Evolutionary conservation across 2,329 filamentous ascomycete genomes (phyloP).

Genomic region (Colletotrichum melonis): DNA sequence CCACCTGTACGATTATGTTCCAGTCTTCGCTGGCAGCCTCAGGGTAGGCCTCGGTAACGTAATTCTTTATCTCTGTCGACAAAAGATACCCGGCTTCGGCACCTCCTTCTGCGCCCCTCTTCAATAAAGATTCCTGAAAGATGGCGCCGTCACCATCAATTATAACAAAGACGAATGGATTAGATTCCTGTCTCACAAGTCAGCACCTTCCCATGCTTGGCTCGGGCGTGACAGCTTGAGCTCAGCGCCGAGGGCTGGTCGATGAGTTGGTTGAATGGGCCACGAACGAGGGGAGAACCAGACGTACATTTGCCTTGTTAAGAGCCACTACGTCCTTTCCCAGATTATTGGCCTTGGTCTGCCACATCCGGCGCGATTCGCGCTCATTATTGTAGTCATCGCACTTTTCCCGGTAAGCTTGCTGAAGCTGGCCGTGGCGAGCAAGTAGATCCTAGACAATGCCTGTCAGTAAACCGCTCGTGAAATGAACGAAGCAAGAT

Average conservation of each 20-base stretch:
- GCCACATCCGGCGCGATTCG: conserved; percentile 38
- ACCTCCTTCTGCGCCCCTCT: conserved; percentile 46
- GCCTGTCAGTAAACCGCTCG: neutral
- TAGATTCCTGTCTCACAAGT: conserved; percentile 42
- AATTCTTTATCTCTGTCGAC: conserved; percentile 39
- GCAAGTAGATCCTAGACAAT: conserved; percentile 15
- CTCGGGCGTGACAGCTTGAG: too few relatives aligned
- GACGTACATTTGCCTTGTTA: conserved; percentile 33
- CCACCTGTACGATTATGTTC: conserved; percentile 47
- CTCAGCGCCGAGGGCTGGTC: neutral
- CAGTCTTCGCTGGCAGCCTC: conserved; percentile 44
- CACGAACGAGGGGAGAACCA: neutral
- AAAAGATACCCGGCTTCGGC: conserved; percentile 45
- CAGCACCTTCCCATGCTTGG: neutral
- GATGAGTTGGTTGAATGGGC: neutral
- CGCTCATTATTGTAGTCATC: conserved; percentile 38
- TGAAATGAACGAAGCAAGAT: too few relatives aligned
- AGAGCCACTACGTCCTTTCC: conserved; percentile 22
- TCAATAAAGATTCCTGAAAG: conserved; percentile 47
- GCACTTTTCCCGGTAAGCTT: conserved; percentile 30
- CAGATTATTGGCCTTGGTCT: conserved; percentile 32
- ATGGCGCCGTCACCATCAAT: conserved; percentile 50
- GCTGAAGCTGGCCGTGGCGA: conserved; percentile 17
- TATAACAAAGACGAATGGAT: conserved; percentile 46
- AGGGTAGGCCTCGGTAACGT: conserved; percentile 39